These are phyloP conservation scores for Discostella pseudostelligera DNA, from an alignment of 108 stramenopile genomes.

Conservation along the genomic window DNA sequence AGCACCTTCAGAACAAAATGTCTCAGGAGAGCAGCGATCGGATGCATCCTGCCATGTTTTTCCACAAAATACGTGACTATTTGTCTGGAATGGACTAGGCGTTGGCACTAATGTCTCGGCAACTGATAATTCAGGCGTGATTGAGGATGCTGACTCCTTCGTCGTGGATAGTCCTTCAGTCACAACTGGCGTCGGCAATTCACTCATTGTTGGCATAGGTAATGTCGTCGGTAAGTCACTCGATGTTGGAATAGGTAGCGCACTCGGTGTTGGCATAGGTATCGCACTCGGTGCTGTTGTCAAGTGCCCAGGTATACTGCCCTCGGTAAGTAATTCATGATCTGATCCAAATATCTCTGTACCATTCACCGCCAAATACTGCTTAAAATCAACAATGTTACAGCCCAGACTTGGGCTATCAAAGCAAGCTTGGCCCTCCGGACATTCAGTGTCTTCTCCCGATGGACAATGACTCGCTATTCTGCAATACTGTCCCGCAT, in stretches of 20 bases:
- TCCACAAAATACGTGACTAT: slow-evolving; percentile 36
- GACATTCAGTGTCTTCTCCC: slow-evolving; percentile 29
- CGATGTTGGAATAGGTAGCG: no score
- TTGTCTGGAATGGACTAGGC: slow-evolving; percentile 2
- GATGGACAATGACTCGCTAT: slow-evolving; percentile 31
- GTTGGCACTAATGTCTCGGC: slow-evolving; percentile 3
- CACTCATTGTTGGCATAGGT: no score
- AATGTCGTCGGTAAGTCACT: background rate
- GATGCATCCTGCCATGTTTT: slow-evolving; percentile 23
- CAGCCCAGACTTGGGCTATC: slow-evolving; percentile 28
- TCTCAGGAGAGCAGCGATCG: slow-evolving; percentile 30
- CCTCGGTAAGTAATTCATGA: slow-evolving; percentile 7
- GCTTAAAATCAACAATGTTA: slow-evolving; percentile 37
- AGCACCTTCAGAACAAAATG: slow-evolving; percentile 38
- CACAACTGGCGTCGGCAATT: background rate
- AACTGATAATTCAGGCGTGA: background rate
- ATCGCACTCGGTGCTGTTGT: background rate
- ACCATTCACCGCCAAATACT: slow-evolving; percentile 21
- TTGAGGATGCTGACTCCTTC: background rate
- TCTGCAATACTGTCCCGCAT: slow-evolving; percentile 24
- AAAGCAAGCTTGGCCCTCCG: slow-evolving; percentile 19
- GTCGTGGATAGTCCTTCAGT: background rate
- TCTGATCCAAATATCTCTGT: slow-evolving; percentile 29
- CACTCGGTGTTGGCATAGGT: no score
- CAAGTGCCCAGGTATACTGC: background rate